Percentiles rank a stretch among this genome's conserved stretches.
phyloP scores from a whole-genome alignment of 179 eudicot species.

The Gypsophila paniculata region DNA sequence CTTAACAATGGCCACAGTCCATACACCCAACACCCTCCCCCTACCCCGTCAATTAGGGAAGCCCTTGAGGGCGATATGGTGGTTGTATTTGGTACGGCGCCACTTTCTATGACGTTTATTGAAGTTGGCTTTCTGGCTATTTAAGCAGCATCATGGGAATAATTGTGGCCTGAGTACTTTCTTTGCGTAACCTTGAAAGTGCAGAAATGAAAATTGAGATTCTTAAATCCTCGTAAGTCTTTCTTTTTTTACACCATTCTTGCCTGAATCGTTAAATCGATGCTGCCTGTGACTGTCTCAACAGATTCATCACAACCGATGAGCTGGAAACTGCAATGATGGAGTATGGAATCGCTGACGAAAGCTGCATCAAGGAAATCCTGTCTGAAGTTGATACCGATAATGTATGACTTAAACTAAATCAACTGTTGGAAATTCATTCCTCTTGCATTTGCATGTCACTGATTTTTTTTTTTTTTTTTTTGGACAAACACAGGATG shows the following conservation, averaged over 20 bases:
- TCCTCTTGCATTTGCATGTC: neutral
- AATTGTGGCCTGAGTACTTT: neutral
- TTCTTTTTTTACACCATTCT: neutral
- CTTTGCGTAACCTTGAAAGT: neutral
- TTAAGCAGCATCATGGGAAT: neutral
- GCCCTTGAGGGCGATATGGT: too few species aligned
- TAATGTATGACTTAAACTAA: constrained; percentile 23
- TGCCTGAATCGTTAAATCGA: neutral
- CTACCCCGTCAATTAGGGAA: too few species aligned
- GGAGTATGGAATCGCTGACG: constrained; percentile 48
- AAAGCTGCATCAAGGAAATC: constrained; percentile 51
- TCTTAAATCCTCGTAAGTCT: too few species aligned
- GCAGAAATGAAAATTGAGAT: too few species aligned
- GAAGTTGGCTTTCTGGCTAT: neutral
- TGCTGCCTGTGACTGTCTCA: neutral
- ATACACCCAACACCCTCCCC: too few species aligned
- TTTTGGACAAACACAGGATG: constrained; percentile 33
- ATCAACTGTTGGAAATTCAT: neutral
- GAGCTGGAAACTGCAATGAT: constrained; percentile 46
- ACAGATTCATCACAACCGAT: constrained; percentile 44
- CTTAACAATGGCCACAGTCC: too few species aligned
- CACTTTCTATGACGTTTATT: neutral
- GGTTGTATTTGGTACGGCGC: neutral
- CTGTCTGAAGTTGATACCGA: constrained; percentile 59
- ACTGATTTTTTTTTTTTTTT: constrained; percentile 3